Base-by-base conservation (phyloP, 228 moss, liverwort and hornwort genomes). In the Sphagnum magellanicum region DNA sequence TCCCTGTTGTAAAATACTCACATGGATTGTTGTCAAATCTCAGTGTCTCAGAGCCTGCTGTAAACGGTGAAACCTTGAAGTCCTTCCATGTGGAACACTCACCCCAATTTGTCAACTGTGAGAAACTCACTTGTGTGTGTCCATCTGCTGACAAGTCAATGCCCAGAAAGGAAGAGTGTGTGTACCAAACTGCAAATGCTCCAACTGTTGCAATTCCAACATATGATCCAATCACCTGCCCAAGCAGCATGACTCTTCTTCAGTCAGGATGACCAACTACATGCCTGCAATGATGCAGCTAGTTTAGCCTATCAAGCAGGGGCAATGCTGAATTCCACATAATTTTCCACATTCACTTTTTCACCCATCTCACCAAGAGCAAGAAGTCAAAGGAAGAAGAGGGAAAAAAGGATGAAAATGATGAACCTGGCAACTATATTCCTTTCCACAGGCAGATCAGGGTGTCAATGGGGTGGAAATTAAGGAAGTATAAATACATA, bases 131-230 rank as follows among this genome's bases (percentile, higher is more conserved):
- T 1, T 87, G 71, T 9, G 87, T 78, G 68, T 95, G 95, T 16
- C 92, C 92, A 75, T 95, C 95, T 61, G 80, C 68, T 46, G 83
- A 81, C 16, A 95, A 72, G 75, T 92, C 84, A 63, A 95, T 92
- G 17, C 95, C 90, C 5, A 92, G 81, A 71, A 95, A 92, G 1
- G 92, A 90, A 15, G 72, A 68, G 46, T 89, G 92, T 6, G 95
- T 95, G 69, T 88, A 95, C 92, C 92, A 95, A 65, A 95, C 53
- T 51, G 87, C 90, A 74, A 92, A 90, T 50, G 85, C 87, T 68
- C 95, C 95, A 8, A 95, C 92, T 48, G 95, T 92, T 51, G 92
- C 92, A 15, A 95, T 32, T 52, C 92, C 92, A 0, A 95, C 92
- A 65, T 95, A 95, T 65, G 84, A 75, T 8, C 95, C 92, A 16